A percentile compares a stretch with the other conserved stretches of the same genome.
phyloP scores from a whole-genome alignment of 495 filamentous ascomycete species.

The Penicillium alfredii region DNA sequence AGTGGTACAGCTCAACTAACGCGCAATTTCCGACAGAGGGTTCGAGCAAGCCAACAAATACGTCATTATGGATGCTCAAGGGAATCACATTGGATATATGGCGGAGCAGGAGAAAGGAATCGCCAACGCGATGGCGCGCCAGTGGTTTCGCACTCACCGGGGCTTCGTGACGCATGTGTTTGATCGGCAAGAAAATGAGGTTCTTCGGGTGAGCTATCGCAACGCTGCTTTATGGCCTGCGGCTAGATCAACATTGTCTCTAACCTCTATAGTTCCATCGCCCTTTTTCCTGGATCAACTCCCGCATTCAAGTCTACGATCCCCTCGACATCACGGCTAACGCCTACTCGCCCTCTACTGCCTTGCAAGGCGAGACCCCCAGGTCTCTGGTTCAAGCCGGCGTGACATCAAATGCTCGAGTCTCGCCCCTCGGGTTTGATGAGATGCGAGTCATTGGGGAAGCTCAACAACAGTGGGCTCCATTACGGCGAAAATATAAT shows the following conservation, averaged over 20 bases:
- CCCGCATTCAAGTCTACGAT: slow-evolving; percentile 59
- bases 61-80: slow-evolving; percentile 64
- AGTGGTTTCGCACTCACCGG: slow-evolving; percentile 60
- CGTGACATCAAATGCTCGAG: slow-evolving; percentile 37
- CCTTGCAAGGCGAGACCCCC: slow-evolving; percentile 37
- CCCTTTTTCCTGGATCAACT: slow-evolving; percentile 64
- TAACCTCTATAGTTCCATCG: slow-evolving; percentile 50
- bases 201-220: slow-evolving; percentile 47
- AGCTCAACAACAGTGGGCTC: slow-evolving; percentile 64
- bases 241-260: neutral
- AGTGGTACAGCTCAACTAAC: slow-evolving; percentile 5
- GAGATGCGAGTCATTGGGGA: slow-evolving; percentile 64
- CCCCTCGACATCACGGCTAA: slow-evolving; percentile 36
- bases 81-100: slow-evolving; percentile 63
- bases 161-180: slow-evolving; percentile 69
- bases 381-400: slow-evolving; percentile 35
- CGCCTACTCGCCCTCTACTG: slow-evolving; percentile 33
- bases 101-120: slow-evolving; percentile 61
- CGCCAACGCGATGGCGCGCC: slow-evolving; percentile 51
- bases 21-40: slow-evolving; percentile 31
- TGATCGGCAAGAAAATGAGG: slow-evolving; percentile 57
- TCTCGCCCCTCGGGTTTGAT: slow-evolving; percentile 46
- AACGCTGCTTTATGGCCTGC: neutral
- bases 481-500: slow-evolving; percentile 61
- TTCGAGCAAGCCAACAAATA: slow-evolving; percentile 73